These are phyloP conservation scores for Cynanchum wilfordii DNA, from an alignment of 257 asterid genomes.

Conservation along the genomic window DNA sequence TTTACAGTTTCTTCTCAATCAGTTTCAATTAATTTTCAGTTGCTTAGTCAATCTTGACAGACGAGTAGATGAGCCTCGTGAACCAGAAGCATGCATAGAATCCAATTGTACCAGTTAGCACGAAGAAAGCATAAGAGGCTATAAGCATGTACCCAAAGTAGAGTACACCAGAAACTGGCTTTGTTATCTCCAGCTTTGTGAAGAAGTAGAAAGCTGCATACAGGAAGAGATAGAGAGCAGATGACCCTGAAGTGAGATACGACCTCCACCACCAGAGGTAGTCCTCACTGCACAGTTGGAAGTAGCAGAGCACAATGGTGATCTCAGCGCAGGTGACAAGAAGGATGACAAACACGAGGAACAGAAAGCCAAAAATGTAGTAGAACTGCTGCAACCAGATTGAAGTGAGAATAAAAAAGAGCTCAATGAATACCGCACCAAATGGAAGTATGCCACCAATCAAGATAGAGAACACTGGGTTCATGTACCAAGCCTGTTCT, in stretches of 20 bases:
- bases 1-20: constrained; percentile 3
- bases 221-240: constrained; percentile 75
- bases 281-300: constrained; percentile 96
- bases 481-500: constrained; percentile 88
- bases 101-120: constrained; percentile 83
- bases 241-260: constrained; percentile 75
- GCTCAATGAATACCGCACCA: constrained; percentile 89
- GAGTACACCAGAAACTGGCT: constrained; percentile 68
- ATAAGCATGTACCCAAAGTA: constrained; percentile 90
- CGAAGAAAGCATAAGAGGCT: constrained; percentile 78
- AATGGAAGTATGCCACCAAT: constrained; percentile 91
- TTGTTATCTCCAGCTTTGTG: constrained; percentile 84
- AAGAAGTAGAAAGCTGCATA: constrained; percentile 80
- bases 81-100: constrained; percentile 88
- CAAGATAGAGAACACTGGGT: constrained; percentile 66
- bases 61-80: constrained; percentile 85
- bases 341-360: constrained; percentile 72
- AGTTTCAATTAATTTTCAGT: background rate
- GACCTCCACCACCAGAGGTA: constrained; percentile 97
- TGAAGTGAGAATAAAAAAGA: constrained; percentile 84
- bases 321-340: constrained; percentile 86
- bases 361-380: constrained; percentile 83
- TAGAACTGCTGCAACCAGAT: constrained; percentile 91
- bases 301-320: constrained; percentile 80
- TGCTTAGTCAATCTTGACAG: constrained; percentile 74